These are phyloP conservation scores for Penstemon newberryi DNA, from an alignment of 257 asterid genomes.

Conservation along the genomic window DNA sequence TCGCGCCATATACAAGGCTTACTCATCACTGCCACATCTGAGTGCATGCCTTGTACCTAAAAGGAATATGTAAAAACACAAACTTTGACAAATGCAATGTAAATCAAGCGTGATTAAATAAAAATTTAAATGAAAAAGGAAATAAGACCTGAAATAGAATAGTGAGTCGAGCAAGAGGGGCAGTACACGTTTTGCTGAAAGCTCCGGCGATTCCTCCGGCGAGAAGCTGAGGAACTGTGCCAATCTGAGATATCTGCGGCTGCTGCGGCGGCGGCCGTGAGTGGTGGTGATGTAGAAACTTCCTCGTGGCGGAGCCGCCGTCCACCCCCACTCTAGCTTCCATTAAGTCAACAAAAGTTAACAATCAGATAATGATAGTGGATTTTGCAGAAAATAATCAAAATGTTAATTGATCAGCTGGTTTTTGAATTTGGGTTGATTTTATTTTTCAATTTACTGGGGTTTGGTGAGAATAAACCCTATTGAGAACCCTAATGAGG, in stretches of 20 bases:
- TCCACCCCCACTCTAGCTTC: conserved; percentile 89
- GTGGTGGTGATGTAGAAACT: conserved; percentile 51
- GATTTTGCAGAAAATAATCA: conserved; percentile 20
- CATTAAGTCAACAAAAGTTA: conserved; percentile 38
- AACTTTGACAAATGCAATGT: not conserved
- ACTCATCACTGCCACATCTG: conserved; percentile 73
- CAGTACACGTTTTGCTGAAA: conserved; percentile 93
- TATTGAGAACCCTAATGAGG: conserved; percentile 41
- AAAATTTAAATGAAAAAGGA: not conserved
- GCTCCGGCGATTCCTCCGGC: conserved; percentile 99
- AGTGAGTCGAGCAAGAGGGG: conserved; percentile 90
- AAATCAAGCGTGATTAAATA: not conserved
- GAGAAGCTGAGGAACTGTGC: conserved; percentile 84
- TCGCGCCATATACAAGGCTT: conserved; percentile 76
- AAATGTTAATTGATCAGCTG: not conserved
- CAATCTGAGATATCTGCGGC: conserved; percentile 62
- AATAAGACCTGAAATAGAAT: conserved; percentile 80
- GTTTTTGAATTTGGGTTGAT: not conserved
- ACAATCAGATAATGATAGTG: not conserved
- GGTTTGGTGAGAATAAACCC: conserved; percentile 27
- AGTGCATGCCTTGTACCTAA: conserved; percentile 96
- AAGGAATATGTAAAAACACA: conserved; percentile 1
- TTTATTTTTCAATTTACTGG: conserved; percentile 16
- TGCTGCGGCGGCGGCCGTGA: conserved; percentile 42
- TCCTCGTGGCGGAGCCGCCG: conserved; percentile 66